These are phyloP conservation scores for Colletotrichum simmondsii DNA, from an alignment of 2,329 filamentous ascomycete genomes.

Conservation along the genomic window DNA sequence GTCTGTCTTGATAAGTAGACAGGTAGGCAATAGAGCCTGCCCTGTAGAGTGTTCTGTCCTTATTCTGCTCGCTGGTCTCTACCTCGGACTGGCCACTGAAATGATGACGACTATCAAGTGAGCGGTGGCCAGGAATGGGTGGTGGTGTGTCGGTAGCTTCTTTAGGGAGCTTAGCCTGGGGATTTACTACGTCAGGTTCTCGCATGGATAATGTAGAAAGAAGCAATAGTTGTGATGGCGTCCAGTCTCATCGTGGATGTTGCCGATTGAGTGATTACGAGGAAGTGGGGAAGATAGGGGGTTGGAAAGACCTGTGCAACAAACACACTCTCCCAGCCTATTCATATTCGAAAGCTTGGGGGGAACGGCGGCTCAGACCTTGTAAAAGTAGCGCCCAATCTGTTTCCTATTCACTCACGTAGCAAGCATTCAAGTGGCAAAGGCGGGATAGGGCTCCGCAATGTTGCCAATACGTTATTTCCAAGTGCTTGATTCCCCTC, in stretches of 20 bases:
- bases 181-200: conserved; percentile 15
- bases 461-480: too few relatives aligned
- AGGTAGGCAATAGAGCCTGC: neutral
- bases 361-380: neutral
- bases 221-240: conserved; percentile 20
- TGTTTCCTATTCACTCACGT: neutral
- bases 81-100: conserved; percentile 1
- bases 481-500: too few relatives aligned
- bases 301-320: neutral
- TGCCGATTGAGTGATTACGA: conserved; percentile 11
- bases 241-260: conserved; percentile 26
- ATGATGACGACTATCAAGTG: conserved; percentile 24
- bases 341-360: neutral
- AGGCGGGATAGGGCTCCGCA: neutral
- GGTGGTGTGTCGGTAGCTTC: neutral
- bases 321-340: neutral
- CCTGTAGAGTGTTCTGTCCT: neutral
- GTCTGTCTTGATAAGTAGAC: conserved; percentile 4
- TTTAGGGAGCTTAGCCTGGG: conserved; percentile 14
- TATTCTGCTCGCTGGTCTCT: neutral
- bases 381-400: neutral
- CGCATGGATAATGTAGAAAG: conserved; percentile 32
- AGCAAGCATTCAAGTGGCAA: neutral
- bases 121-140: neutral
- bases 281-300: neutral